Percentiles rank a stretch among this genome's conserved stretches.
These are phyloP conservation scores for Rhizoctonia solani DNA, from an alignment of 1,284 basidiomycete genomes.

Conservation along the genomic window DNA sequence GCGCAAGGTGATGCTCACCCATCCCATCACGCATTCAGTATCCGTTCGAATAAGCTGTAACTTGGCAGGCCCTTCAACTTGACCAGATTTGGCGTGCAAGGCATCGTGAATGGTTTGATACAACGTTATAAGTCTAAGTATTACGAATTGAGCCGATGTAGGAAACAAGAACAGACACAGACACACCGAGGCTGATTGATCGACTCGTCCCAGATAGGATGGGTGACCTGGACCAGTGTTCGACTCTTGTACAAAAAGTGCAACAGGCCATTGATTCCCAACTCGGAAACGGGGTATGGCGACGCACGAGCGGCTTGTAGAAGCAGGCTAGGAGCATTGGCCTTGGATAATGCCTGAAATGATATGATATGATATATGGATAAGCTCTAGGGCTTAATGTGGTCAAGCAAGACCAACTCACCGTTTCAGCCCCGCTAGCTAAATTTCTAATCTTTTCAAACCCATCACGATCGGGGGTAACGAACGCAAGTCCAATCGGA, in stretches of 20 bases:
- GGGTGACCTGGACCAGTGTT: conserved; percentile 84
- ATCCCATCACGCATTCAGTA: conserved; percentile 86
- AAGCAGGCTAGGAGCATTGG: conserved; percentile 35
- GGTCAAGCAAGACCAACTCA: too few species aligned
- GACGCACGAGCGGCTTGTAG: conserved; percentile 48
- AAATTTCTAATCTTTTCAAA: conserved; percentile 59
- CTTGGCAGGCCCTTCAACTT: conserved; percentile 69
- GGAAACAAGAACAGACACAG: background rate
- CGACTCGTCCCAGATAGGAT: conserved; percentile 79
- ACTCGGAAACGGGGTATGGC: conserved; percentile 63
- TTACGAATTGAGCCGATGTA: background rate
- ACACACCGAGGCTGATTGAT: conserved; percentile 4
- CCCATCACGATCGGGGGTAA: conserved; percentile 50
- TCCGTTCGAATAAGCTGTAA: conserved; percentile 83
- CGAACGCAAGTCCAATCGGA: conserved; percentile 49
- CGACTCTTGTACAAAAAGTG: conserved; percentile 96
- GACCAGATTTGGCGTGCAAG: conserved; percentile 82
- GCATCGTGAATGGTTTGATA: conserved; percentile 85
- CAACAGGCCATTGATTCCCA: conserved; percentile 84
- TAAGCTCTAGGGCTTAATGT: too few species aligned
- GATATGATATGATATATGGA: background rate
- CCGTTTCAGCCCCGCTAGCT: conserved; percentile 51
- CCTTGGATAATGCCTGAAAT: conserved; percentile 16
- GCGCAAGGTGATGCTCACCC: conserved; percentile 67
- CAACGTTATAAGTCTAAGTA: conserved; percentile 72